phyloP scores from a whole-genome alignment of 2,329 filamentous ascomycete genomes.

The Sporothrix phasma region DNA sequence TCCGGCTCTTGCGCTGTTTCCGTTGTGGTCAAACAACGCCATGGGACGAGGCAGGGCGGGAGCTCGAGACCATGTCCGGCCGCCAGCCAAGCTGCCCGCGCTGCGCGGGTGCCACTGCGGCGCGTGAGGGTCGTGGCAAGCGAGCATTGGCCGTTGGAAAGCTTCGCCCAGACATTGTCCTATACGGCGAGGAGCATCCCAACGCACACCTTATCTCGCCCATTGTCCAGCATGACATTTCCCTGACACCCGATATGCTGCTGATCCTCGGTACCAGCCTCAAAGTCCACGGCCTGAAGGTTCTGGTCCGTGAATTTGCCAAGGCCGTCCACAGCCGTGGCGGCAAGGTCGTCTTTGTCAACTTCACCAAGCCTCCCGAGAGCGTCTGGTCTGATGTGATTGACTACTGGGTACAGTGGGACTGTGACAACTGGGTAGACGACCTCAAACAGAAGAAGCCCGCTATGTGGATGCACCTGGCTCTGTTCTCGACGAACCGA shows the following conservation, averaged over 20 bases:
- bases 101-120: constrained; percentile 52
- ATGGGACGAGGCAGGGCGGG: constrained; percentile 49
- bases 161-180: constrained; percentile 60
- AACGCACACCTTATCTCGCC: constrained; percentile 57
- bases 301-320: constrained; percentile 61
- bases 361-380: constrained; percentile 61
- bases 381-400: constrained; percentile 64
- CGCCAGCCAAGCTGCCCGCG: constrained; percentile 58
- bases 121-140: constrained; percentile 55
- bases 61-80: constrained; percentile 49
- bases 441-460: constrained; percentile 51
- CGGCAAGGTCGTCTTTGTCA: constrained; percentile 63
- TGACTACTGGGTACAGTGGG: constrained; percentile 66
- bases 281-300: constrained; percentile 60
- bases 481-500: constrained; percentile 28
- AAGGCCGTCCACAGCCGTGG: constrained; percentile 58
- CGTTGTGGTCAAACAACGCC: constrained; percentile 47
- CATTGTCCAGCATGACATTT: constrained; percentile 57
- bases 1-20: constrained; percentile 54
- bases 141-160: constrained; percentile 57
- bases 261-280: constrained; percentile 63
- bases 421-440: constrained; percentile 62
- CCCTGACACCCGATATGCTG: constrained; percentile 54
- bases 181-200: constrained; percentile 66
- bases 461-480: constrained; percentile 47